phyloP scores from a whole-genome alignment of 2,329 filamentous ascomycete species.

The Penicillium paneum region DNA sequence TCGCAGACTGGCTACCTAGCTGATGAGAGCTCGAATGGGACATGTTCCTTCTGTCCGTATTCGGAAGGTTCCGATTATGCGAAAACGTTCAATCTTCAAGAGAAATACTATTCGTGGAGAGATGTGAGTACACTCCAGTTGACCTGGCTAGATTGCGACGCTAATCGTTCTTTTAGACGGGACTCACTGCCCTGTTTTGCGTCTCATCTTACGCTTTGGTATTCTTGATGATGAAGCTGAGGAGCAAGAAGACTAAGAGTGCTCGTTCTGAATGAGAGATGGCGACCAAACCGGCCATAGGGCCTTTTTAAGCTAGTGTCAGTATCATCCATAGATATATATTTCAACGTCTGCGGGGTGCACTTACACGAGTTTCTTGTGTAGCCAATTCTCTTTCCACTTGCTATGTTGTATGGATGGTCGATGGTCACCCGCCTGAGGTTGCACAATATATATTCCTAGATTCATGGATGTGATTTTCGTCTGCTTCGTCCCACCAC shows the following conservation, averaged over 20 bases:
- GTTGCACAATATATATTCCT: too few relatives aligned
- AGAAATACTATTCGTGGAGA: conserved; percentile 39
- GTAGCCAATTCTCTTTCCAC: too few relatives aligned
- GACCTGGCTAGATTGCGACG: not conserved
- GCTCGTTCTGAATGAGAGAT: conserved; percentile 32
- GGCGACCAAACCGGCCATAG: not conserved
- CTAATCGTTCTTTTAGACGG: conserved; percentile 25
- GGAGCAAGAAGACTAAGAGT: conserved; percentile 49
- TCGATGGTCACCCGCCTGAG: too few relatives aligned
- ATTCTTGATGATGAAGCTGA: conserved; percentile 49
- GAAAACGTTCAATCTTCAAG: conserved; percentile 32
- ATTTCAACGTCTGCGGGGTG: not conserved
- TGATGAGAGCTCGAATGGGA: conserved; percentile 26
- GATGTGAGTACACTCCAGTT: conserved; percentile 27
- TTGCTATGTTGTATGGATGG: too few relatives aligned
- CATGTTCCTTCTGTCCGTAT: conserved; percentile 34
- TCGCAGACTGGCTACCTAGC: conserved; percentile 30
- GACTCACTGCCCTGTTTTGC: conserved; percentile 46
- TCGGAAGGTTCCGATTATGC: conserved; percentile 34
- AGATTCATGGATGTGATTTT: too few relatives aligned
- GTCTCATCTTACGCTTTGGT: conserved; percentile 44
- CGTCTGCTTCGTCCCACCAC: too few relatives aligned
- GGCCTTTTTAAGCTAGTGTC: not conserved
- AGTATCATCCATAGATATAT: not conserved
- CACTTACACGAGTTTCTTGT: too few relatives aligned